A percentile compares a stretch with the other conserved stretches of the same genome.
phyloP scores from a whole-genome alignment of 768 basidiomycete genomes.

The Suillus americanus region DNA sequence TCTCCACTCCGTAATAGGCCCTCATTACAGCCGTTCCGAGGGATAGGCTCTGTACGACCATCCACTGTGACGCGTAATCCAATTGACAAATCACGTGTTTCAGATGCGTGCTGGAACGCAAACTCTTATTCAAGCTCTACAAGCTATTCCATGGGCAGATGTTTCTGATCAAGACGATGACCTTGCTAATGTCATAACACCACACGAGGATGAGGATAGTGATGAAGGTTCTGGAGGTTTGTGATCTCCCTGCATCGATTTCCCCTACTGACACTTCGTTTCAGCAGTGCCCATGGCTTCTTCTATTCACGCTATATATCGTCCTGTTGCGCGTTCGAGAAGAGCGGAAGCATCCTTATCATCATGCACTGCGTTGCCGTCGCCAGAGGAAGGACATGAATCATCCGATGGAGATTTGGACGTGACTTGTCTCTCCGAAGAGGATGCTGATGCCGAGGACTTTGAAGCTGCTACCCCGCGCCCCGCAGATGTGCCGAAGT shows the following conservation, averaged over 20 bases:
- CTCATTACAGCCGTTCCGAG: constrained; percentile 54
- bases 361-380: constrained; percentile 12
- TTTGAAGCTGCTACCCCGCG: constrained; percentile 56
- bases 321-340: constrained; percentile 71
- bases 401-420: constrained; percentile 33
- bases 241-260: constrained; percentile 30
- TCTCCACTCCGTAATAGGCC: constrained; percentile 44
- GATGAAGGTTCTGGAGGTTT: constrained; percentile 52
- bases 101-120: constrained; percentile 89
- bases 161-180: constrained; percentile 72
- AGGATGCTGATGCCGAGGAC: constrained; percentile 55
- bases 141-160: constrained; percentile 79
- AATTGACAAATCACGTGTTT: constrained; percentile 12
- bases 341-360: constrained; percentile 33
- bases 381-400: constrained; percentile 29
- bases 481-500: constrained; percentile 24
- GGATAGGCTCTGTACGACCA: constrained; percentile 65
- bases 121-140: constrained; percentile 84
- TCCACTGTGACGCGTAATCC: constrained; percentile 3
- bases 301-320: constrained; percentile 86
- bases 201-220: constrained; percentile 53
- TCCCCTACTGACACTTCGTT: constrained; percentile 8
- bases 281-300: constrained; percentile 58
- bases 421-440: constrained; percentile 40
- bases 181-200: constrained; percentile 39